Evolutionary conservation across 192 early-diverging fungal species (phyloP), one percentile per base, ranked within the genome.

Genomic region (Oehlia diaphana): DNA sequence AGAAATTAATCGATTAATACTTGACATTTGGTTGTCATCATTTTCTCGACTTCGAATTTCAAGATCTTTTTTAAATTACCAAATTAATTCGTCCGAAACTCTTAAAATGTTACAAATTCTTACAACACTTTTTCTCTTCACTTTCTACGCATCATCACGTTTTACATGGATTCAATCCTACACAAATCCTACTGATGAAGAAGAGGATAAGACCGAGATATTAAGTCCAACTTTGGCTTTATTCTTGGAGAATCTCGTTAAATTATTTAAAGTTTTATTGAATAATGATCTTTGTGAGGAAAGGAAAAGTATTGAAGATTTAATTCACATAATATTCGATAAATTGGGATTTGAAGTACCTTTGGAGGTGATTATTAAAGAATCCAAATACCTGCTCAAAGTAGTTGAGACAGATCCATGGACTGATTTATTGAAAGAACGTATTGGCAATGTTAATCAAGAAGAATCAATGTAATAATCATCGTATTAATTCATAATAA

Each of bases 291-390:
- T 58, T 58, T 16, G 53, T 21, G 53, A 21, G 21, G 65, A 35
- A 67, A 70, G 21, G 7, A 42, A 21, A n/a, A 21, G 21, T 44
- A 70, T 39, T 70, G 68, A 70, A 70, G 9, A 4, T 44, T 39
- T 70, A 3, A 70, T 70, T 70, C 21, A 33, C 4, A 44, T 70
- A 21, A 70, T 70, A 39, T 44, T 70, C 9, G 68, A 70, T 70
- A 70, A 70, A 70, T 37, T 70, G 9, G 68, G 68, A 70, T 70
- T 70, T 70, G 68, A 70, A 21, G 14, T 70, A n/a, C 68, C 68
- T 19, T 70, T 70, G 21, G 68, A 70, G 14, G 21, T n/a, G 13
- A 39, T 70, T 33, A 39, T 44, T 37, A 33, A 21, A 70, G 68
- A 70, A 39, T 3, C 31, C n/a, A 70, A 70, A 6, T 14, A 42